phyloP scores from a whole-genome alignment of 1,284 basidiomycete species.

The Chondrostereum purpureum region DNA sequence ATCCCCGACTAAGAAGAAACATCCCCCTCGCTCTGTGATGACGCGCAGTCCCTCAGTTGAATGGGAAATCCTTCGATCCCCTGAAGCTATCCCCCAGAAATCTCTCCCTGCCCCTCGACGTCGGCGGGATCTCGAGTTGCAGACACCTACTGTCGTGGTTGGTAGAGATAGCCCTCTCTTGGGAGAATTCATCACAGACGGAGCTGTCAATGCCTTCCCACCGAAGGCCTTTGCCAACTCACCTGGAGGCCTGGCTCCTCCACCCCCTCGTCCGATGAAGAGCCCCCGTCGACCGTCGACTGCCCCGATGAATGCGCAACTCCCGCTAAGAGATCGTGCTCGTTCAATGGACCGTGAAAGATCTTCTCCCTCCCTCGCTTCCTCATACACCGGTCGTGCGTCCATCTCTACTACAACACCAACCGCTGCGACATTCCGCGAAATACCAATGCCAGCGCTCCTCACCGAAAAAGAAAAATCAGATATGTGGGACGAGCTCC shows the following conservation, averaged over 20 bases:
- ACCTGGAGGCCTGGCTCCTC: constrained; percentile 1
- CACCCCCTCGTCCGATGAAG: constrained; percentile 10
- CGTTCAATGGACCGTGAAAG: background rate
- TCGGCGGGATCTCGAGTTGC: constrained; percentile 6
- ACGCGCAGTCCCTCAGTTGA: constrained; percentile 16
- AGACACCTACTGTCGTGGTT: constrained; percentile 6
- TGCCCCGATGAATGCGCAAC: background rate
- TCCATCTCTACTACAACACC: background rate
- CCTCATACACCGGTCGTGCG: background rate
- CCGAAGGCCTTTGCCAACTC: constrained; percentile 1
- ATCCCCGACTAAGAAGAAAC: background rate
- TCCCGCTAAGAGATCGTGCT: background rate
- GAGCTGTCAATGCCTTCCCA: constrained; percentile 28
- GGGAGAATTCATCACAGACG: constrained; percentile 28
- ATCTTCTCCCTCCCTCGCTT: background rate
- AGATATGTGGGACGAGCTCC: constrained; percentile 60
- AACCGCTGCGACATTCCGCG: constrained; percentile 41
- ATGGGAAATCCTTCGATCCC: constrained; percentile 25
- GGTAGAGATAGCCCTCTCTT: constrained; percentile 25
- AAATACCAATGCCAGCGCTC: constrained; percentile 23
- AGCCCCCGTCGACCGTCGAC: constrained; percentile 2
- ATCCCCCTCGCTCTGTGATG: background rate
- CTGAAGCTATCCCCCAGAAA: constrained; percentile 22
- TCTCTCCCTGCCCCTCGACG: constrained; percentile 27
- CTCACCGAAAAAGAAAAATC: constrained; percentile 63